Base-by-base conservation (phyloP, 768 basidiomycete genomes). In the Hebeloma cylindrosporum region DNA sequence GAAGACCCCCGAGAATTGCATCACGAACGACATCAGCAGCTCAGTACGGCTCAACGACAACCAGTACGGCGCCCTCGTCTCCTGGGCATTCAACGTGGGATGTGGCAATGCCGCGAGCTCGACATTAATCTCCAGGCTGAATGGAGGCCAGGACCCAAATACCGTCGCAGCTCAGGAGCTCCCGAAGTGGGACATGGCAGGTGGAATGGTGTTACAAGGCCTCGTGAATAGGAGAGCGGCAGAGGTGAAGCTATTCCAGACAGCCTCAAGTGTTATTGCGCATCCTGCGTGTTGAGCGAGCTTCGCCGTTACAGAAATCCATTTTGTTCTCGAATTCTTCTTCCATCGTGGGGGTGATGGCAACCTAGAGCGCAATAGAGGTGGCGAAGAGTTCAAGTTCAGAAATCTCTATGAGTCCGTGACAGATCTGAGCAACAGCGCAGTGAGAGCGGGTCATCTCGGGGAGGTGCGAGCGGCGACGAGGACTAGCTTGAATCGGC, bases 171-270 rank as follows among this genome's bases (percentile, higher is more conserved):
- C 55, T 7, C 46, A 62, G 52, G 66, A 66, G 43, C 33, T 66
- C 17, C 65, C 65, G 3, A 64, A 60, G 54, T 64, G 60, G 58
- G 59, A 57, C 25, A 47, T 48, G 37, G 64, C 61, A 1, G 60
- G 62, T 28, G 63, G 61, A 3, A 29, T 49, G 30, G 60, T 62
- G 11, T 48, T 63, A 13, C 50, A 53, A 5, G 65, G 66, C 2
- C 51, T 65, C 26, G 60, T 59, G 16, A 57, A 43, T 3, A 50
- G 62, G 16, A 45, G 63, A 28, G 58, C 59, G 3, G 57, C 52
- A 10, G 65, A 67, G 43, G 61, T 68, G 41, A 43, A 51, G 13
- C 43, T 65, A 8, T 66, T 65, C 54, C 56, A 65, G 50, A 65
- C 61, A 7, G 44, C 61, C 8, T 62, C 64, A 3, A 59, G 51